These are phyloP conservation scores for Spencermartinsiella europaea DNA, from an alignment of 805 yeast species.

Conservation along the genomic window DNA sequence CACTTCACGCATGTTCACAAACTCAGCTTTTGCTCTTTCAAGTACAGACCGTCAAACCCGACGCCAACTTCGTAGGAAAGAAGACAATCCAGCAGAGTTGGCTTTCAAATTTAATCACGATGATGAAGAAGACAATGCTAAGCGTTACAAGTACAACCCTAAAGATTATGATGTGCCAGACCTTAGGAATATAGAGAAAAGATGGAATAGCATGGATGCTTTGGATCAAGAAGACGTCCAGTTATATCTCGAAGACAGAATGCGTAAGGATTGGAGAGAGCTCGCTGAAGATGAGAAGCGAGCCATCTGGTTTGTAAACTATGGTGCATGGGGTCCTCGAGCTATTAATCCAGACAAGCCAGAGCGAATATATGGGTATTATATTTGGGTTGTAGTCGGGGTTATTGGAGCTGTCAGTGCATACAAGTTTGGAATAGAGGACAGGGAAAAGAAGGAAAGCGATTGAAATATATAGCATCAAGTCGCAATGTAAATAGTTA, in stretches of 20 bases:
- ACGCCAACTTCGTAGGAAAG: not conserved
- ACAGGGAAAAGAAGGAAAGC: too few species aligned
- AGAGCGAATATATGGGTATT: conserved; percentile 21
- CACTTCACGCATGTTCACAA: too few species aligned
- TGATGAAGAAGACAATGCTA: conserved; percentile 23
- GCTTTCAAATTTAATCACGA: conserved; percentile 19
- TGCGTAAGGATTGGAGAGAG: conserved; percentile 33
- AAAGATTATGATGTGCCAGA: conserved; percentile 25
- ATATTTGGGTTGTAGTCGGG: conserved; percentile 21
- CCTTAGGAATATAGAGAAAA: conserved; percentile 24
- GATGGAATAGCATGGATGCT: conserved; percentile 33
- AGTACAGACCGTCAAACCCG: conserved; percentile 3
- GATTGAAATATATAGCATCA: too few species aligned
- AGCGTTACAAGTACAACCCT: conserved; percentile 25
- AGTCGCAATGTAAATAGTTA: too few species aligned
- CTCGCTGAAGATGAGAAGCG: conserved; percentile 29
- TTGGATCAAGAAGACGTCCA: conserved; percentile 35
- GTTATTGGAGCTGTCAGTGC: conserved; percentile 22
- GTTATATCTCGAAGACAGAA: conserved; percentile 31
- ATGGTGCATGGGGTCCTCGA: conserved; percentile 36
- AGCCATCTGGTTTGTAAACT: conserved; percentile 31
- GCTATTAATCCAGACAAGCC: conserved; percentile 15
- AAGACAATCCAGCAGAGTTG: conserved; percentile 8
- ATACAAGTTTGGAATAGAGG: conserved; percentile 17
- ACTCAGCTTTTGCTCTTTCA: too few species aligned